A percentile compares a stretch with the other conserved stretches of the same genome.
Conservation (phyloP, 768 basidiomycete genomes). For the Lactarius quietus region DNA sequence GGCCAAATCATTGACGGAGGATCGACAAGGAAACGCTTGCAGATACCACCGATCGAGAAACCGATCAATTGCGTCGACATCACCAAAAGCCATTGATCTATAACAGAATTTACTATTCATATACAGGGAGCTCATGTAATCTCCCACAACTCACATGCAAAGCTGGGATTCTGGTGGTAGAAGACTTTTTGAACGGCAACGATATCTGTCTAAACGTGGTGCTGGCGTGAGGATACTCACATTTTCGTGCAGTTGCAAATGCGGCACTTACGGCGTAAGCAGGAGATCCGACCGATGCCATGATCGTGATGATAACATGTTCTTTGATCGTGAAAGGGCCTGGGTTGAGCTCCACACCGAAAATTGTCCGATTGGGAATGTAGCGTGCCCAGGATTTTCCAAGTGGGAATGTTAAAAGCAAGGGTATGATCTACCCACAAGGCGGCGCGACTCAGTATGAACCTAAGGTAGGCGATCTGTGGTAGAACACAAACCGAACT, state of each 20-base stretch:
- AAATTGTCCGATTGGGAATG: slow-evolving; percentile 49
- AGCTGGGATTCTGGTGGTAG: slow-evolving; percentile 41
- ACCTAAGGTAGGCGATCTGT: neutral
- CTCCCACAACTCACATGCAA: slow-evolving; percentile 30
- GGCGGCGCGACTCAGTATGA: neutral
- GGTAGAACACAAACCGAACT: neutral
- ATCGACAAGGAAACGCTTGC: slow-evolving; percentile 42
- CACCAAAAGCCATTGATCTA: slow-evolving; percentile 38
- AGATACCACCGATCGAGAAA: slow-evolving; percentile 42
- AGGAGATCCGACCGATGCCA: slow-evolving; percentile 38
- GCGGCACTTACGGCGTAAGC: slow-evolving; percentile 34
- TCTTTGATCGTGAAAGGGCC: slow-evolving; percentile 76
- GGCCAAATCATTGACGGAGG: slow-evolving; percentile 47
- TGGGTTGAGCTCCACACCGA: slow-evolving; percentile 54
- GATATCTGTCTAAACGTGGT: slow-evolving; percentile 37
- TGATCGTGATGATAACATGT: slow-evolving; percentile 50
- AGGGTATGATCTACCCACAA: slow-evolving; percentile 47
- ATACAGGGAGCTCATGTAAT: no score
- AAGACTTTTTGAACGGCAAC: slow-evolving; percentile 44
- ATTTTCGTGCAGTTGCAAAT: neutral
- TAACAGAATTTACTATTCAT: no score
- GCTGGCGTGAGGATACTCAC: neutral
- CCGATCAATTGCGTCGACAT: slow-evolving; percentile 43
- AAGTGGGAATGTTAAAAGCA: slow-evolving; percentile 63
- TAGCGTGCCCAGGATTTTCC: slow-evolving; percentile 55